These are phyloP conservation scores for Senecio squalidus DNA, from an alignment of 140 eudicot species.

Conservation along the genomic window DNA sequence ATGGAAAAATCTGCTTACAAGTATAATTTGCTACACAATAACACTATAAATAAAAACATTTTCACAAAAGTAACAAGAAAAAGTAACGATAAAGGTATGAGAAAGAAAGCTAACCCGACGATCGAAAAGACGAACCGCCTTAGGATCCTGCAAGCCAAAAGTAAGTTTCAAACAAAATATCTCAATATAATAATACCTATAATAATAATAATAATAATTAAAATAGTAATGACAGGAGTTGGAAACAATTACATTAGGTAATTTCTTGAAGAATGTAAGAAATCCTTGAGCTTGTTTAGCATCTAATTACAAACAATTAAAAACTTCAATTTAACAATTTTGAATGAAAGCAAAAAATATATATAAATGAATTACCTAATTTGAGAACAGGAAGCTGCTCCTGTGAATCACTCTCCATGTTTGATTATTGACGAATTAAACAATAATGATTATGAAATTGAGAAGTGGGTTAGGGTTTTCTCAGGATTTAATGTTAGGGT, in stretches of 20 bases:
- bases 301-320: constrained; percentile 26
- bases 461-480: no score
- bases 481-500: no score
- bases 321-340: not conserved
- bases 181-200: not conserved
- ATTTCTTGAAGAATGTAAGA: constrained; percentile 77
- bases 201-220: not conserved
- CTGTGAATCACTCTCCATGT: no score
- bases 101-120: constrained; percentile 59
- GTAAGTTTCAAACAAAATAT: not conserved
- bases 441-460: no score
- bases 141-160: constrained; percentile 53
- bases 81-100: no score
- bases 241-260: constrained; percentile 54
- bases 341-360: not conserved
- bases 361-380: not conserved
- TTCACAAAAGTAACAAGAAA: not conserved
- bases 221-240: not conserved
- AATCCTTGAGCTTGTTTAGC: constrained; percentile 97
- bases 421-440: no score
- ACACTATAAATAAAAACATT: not conserved
- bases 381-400: no score
- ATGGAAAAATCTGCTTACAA: no score
- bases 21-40: no score
- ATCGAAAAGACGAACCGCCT: constrained; percentile 89